Percentiles rank a stretch among this genome's conserved stretches.
phyloP scores from a whole-genome alignment of 306 rosid species.

The Vigna nakashimae region DNA sequence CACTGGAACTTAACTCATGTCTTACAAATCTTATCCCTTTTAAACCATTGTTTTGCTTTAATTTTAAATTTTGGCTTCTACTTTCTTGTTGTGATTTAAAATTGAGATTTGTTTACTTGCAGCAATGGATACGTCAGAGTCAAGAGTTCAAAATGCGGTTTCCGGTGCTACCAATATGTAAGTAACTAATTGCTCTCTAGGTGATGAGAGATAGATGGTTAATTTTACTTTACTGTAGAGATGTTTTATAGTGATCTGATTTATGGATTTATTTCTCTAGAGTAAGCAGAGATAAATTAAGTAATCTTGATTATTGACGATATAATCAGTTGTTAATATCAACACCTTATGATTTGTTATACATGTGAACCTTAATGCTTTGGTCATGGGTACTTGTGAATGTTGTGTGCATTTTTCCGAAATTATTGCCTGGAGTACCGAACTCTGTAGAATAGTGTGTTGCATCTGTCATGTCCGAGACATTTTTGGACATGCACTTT shows the following conservation, averaged over 20 bases:
- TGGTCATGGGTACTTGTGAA: not conserved
- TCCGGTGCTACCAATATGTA: conserved; percentile 55
- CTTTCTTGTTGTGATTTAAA: not conserved
- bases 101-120: conserved; percentile 28
- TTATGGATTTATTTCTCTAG: not conserved
- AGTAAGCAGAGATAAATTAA: not conserved
- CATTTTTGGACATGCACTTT: too few relatives aligned
- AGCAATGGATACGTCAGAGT: conserved; percentile 82
- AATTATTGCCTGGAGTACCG: not conserved
- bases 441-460: too few relatives aligned
- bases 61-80: not conserved
- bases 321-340: not conserved
- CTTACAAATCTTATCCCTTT: not conserved
- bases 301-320: not conserved
- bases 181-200: conserved; percentile 30
- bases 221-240: conserved; percentile 19
- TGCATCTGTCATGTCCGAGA: too few relatives aligned
- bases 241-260: not conserved
- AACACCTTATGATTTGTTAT: not conserved
- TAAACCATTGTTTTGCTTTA: not conserved
- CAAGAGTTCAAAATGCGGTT: conserved; percentile 53
- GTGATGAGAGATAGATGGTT: not conserved
- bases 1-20: not conserved
- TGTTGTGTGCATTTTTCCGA: not conserved
- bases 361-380: not conserved